Base-by-base conservation (phyloP, 805 yeast genomes). In the Metschnikowia lachancei region DNA sequence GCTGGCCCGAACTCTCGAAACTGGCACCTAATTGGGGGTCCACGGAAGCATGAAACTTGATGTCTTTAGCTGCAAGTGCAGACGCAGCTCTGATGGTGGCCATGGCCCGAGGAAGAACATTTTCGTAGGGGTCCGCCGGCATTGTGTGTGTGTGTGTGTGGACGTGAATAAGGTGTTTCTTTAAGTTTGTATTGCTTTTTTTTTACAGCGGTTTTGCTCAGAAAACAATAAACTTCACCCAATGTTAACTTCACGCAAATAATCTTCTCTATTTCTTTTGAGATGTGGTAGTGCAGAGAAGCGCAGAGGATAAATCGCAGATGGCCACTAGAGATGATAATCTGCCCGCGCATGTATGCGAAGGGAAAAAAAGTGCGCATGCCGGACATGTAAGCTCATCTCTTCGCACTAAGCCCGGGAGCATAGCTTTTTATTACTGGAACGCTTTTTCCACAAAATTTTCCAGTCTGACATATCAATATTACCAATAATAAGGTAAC, bases 21-120 rank as follows among this genome's bases (percentile, higher is more conserved):
- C 72, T 59, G 0, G 58, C 51, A 8, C 73, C 64, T 12, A 82
- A 59, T 1, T 62, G 58, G 3, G 68, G 56, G 56, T 87, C 92
- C 11, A 88, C 59, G 39, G 87, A 80, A 38, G 75, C 70, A 63
- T 82, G 80, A 58, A 91, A 94, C 26, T 76, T 79, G n/a, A 90
- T 75, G 68, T 92, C 98, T 46, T 86, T 86, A 0, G 88, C 80
- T 2, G 87, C 85, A 36, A 91, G 64, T 2, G 86, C 81, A 3
- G 84, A 71, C 0, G 95, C 75, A 2, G 85, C 77, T 49, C 95
- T 16, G 31, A 41, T 38, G 10, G 50, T 41, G 30, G 38, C 45
- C 41, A 35, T 12, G 5, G 34, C 46, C 24, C 11, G 14, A 24
- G 49, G 49, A 19, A 46, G 42, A 30, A 37, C 42, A n/a, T 16